Conservation (phyloP, 2,329 filamentous ascomycete genomes). For the Sporothrix brasiliensis region DNA sequence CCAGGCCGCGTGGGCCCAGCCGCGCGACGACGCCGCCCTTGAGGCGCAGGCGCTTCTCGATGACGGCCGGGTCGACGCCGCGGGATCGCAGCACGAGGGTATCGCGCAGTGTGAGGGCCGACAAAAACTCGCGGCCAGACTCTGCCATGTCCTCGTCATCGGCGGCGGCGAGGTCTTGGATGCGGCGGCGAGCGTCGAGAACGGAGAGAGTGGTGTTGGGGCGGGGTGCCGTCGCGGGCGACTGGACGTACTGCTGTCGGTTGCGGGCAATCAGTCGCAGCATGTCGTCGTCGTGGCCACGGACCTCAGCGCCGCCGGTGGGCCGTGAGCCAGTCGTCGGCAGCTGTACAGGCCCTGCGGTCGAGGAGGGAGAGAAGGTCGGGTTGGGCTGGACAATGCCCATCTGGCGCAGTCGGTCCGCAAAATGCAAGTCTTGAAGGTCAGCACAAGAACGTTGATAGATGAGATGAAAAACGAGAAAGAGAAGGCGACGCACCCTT, state of each 20-base stretch:
- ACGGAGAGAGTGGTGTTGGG: constrained; percentile 54
- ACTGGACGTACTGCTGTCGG: constrained; percentile 29
- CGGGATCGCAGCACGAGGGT: constrained; percentile 50
- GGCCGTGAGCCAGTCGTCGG: constrained; percentile 14
- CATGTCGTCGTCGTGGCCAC: constrained; percentile 34
- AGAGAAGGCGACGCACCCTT: constrained; percentile 10
- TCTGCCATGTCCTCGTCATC: constrained; percentile 41
- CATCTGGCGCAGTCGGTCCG: constrained; percentile 57
- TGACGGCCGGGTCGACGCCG: constrained; percentile 46
- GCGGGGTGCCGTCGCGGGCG: constrained; percentile 39
- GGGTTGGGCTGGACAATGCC: constrained; percentile 59
- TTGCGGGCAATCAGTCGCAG: constrained; percentile 32
- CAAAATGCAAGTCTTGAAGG: constrained; percentile 48
- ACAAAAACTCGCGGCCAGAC: constrained; percentile 50
- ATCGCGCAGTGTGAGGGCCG: constrained; percentile 53
- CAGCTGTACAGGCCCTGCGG: constrained; percentile 39
- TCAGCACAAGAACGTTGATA: constrained; percentile 17
- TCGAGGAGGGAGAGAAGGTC: constrained; percentile 57
- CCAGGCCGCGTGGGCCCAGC: constrained; percentile 49
- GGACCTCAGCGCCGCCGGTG: background rate
- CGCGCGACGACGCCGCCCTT: constrained; percentile 50
- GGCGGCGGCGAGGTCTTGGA: constrained; percentile 50
- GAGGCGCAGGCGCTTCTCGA: constrained; percentile 53
- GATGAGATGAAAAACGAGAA: constrained; percentile 35
- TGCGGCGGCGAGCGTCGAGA: constrained; percentile 51